Evolutionary conservation across 305 asterid species (phyloP), one percentile per base, ranked within the genome.

Genomic region (Coffea humblotiana): DNA sequence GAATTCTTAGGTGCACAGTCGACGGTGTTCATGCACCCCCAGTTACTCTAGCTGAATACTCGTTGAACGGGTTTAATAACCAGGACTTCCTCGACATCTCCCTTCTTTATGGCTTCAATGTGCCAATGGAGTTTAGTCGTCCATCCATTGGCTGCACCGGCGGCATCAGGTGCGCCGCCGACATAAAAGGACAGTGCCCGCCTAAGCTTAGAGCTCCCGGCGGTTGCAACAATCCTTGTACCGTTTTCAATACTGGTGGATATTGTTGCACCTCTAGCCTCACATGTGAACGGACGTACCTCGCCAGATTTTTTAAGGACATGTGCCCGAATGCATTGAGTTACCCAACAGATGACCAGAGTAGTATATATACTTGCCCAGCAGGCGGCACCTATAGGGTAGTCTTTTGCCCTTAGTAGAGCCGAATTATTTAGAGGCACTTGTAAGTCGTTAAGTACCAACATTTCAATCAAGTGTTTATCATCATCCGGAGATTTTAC

Each of bases 301-400:
- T 1, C 9, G 81, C 83, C 0, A 78, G 6, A 32, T 81, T 52
- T 29, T 81, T 84, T 2, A 81, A 84, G 54, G 5, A 13, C 0
- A 27, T 85, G 83, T 89, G 92, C 66, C 89, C 86, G 0, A 82
- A 84, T 79, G 88, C 92, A 6, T 89, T 84, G 13, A 89, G 90
- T 69, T 87, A 87, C 65, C 89, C 86, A 0, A 77, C 76, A 75
- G 90, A 89, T 73, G 89, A 87, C 60, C 74, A 0, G 1, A 84
- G 84, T 0, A 85, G 92, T 54, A 65, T 78, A 12, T 83, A 84
- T 51, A 82, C 88, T 58, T 89, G 92, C 78, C 84, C 89, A 0
- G 72, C 79, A 1, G 90, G 92, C 3, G 84, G 89, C 52, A 89
- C 85, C 25, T 87, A 89, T 45, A 71, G 83, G 77, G 91, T 88